phyloP scores from a whole-genome alignment of 768 basidiomycete genomes.

The Exidia glandulosa region DNA sequence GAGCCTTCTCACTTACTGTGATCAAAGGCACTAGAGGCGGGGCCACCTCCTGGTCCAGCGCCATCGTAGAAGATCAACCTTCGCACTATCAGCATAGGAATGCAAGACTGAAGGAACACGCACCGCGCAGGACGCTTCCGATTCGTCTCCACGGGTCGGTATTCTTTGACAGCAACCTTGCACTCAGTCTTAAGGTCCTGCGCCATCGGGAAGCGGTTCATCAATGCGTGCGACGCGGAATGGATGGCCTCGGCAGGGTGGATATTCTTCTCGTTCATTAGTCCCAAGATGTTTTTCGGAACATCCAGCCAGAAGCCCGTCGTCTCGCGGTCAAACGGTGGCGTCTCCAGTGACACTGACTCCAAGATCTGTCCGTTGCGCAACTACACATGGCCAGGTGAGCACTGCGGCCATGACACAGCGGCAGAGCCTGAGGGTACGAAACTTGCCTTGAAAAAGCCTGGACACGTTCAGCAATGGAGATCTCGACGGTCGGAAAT shows the following conservation, averaged over 20 bases:
- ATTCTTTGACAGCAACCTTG: slow-evolving; percentile 68
- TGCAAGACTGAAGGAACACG: not conserved
- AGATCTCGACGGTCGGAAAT: not conserved
- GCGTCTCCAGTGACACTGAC: slow-evolving; percentile 64
- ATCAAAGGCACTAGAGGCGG: slow-evolving; percentile 73
- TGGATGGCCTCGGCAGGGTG: slow-evolving; percentile 75
- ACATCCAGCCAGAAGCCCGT: slow-evolving; percentile 77
- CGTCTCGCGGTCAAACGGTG: slow-evolving; percentile 62
- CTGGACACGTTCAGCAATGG: slow-evolving; percentile 27
- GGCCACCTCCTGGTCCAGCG: slow-evolving; percentile 56
- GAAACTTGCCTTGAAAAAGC: slow-evolving; percentile 72
- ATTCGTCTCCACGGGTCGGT: slow-evolving; percentile 35
- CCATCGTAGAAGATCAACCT: slow-evolving; percentile 78
- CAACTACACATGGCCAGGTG: not conserved
- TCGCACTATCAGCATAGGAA: not conserved
- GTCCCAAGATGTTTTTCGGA: slow-evolving; percentile 37
- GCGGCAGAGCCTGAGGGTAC: slow-evolving; percentile 4
- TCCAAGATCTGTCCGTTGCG: slow-evolving; percentile 46
- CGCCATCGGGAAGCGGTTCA: slow-evolving; percentile 64
- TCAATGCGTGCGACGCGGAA: slow-evolving; percentile 71
- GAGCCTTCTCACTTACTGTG: slow-evolving; percentile 36
- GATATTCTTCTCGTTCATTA: slow-evolving; percentile 44
- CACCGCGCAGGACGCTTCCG: slow-evolving; percentile 65
- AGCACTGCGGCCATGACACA: slow-evolving; percentile 31
- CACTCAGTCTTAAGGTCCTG: slow-evolving; percentile 74